These are phyloP conservation scores for Fraxinus nigra DNA, from an alignment of 305 asterid species.

Conservation along the genomic window DNA sequence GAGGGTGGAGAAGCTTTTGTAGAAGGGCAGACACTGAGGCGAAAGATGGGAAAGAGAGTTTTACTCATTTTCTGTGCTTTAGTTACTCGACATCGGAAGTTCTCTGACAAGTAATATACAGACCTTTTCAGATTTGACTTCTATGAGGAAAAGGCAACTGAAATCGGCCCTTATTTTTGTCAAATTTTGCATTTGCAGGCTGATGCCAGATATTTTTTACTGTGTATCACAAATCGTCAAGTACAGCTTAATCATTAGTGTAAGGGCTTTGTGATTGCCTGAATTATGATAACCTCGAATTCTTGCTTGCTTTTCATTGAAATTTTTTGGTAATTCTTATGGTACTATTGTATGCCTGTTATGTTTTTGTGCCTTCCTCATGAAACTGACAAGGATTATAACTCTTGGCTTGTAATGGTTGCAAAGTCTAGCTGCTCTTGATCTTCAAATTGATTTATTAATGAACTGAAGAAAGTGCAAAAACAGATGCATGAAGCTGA, in stretches of 20 bases:
- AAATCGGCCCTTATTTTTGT: not conserved
- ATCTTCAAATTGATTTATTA: not conserved
- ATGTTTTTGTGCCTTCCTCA: not conserved
- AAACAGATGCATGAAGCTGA: not conserved
- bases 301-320: not conserved
- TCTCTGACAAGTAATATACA: slow-evolving; percentile 39
- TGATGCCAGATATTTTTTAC: slow-evolving; percentile 35
- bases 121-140: slow-evolving; percentile 14
- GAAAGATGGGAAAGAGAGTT: slow-evolving; percentile 44
- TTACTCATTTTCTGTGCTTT: slow-evolving; percentile 43
- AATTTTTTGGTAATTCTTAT: not conserved
- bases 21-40: slow-evolving; percentile 27
- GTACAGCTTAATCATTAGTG: slow-evolving; percentile 32
- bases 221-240: slow-evolving; percentile 33
- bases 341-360: not conserved
- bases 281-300: not conserved
- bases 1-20: slow-evolving; percentile 25
- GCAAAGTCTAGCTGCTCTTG: not conserved
- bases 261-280: slow-evolving; percentile 25
- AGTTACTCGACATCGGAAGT: slow-evolving; percentile 42
- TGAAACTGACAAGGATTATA: not conserved
- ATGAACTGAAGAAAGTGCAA: not conserved
- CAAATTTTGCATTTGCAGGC: slow-evolving; percentile 30
- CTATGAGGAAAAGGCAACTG: not conserved
- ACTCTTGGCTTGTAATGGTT: not conserved